phyloP scores from a whole-genome alignment of 2,329 filamentous ascomycete species.

The Phialocephala sp. region DNA sequence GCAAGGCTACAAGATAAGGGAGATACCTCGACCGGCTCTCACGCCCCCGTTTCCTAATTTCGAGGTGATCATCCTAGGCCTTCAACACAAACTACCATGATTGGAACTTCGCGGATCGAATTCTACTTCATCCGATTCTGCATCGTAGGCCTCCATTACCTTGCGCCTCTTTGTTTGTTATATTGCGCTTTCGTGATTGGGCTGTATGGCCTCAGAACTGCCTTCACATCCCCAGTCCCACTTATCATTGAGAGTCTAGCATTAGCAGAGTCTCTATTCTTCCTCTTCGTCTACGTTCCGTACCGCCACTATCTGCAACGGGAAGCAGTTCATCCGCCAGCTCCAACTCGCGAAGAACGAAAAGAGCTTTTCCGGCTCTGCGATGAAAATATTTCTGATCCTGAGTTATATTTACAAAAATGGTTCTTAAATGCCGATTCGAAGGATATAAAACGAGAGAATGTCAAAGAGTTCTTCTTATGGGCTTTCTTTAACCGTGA shows the following conservation, averaged over 20 bases:
- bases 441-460: slow-evolving; percentile 61
- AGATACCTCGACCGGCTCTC: background rate
- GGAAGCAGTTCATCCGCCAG: slow-evolving; percentile 55
- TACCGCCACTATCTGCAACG: slow-evolving; percentile 57
- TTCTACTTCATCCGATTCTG: slow-evolving; percentile 51
- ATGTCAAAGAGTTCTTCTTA: slow-evolving; percentile 64
- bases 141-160: slow-evolving; percentile 54
- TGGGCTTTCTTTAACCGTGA: slow-evolving; percentile 63
- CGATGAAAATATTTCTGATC: slow-evolving; percentile 56
- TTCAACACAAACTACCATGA: slow-evolving; percentile 38
- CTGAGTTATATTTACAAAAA: slow-evolving; percentile 56
- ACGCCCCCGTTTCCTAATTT: background rate
- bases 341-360: slow-evolving; percentile 52
- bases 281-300: slow-evolving; percentile 57
- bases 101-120: slow-evolving; percentile 41
- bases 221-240: slow-evolving; percentile 39
- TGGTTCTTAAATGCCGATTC: slow-evolving; percentile 63
- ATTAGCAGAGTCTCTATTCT: slow-evolving; percentile 59
- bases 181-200: slow-evolving; percentile 47
- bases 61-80: background rate
- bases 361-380: slow-evolving; percentile 57
- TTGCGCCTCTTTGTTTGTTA: slow-evolving; percentile 55
- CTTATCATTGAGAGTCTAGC: slow-evolving; percentile 49
- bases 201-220: slow-evolving; percentile 40
- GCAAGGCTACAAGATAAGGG: background rate